These are phyloP conservation scores for Aspergillus sparsus DNA, from an alignment of 495 filamentous ascomycete genomes.

Conservation along the genomic window DNA sequence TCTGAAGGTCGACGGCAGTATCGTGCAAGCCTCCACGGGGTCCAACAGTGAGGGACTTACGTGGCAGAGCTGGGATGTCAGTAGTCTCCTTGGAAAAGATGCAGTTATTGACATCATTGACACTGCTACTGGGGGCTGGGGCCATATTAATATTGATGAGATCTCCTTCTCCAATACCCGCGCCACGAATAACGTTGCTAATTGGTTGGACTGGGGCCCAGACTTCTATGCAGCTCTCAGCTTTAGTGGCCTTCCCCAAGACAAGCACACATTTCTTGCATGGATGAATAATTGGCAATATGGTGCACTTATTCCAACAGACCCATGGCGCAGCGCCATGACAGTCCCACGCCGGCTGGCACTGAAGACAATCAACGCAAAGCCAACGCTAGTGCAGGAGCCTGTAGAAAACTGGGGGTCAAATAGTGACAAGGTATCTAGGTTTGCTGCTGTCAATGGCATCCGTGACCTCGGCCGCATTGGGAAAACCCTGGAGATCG, in stretches of 20 bases:
- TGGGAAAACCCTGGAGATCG: constrained; percentile 28
- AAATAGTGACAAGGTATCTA: no score
- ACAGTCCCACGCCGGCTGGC: constrained; percentile 45
- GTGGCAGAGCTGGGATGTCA: constrained; percentile 11
- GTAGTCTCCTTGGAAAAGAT: not conserved
- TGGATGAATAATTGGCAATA: constrained; percentile 69
- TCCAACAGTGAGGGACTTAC: not conserved
- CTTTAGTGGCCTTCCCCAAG: constrained; percentile 49
- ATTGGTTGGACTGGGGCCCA: constrained; percentile 56
- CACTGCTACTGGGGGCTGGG: constrained; percentile 3
- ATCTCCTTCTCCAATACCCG: constrained; percentile 9
- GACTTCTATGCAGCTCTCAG: constrained; percentile 60
- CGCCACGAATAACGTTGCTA: constrained; percentile 14
- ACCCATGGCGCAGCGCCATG: constrained; percentile 56
- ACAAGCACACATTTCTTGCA: constrained; percentile 45
- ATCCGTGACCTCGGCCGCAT: not conserved
- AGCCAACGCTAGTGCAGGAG: constrained; percentile 28
- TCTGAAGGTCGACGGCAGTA: constrained; percentile 2
- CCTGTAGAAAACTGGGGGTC: constrained; percentile 22
- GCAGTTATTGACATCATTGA: constrained; percentile 6
- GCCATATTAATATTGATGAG: constrained; percentile 1
- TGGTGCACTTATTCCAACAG: constrained; percentile 30
- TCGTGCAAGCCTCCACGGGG: constrained; percentile 1
- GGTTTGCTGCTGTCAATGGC: no score
- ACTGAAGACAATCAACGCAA: constrained; percentile 27